phyloP scores from a whole-genome alignment of 2,329 filamentous ascomycete genomes.

The Trichoderma guizhouense region DNA sequence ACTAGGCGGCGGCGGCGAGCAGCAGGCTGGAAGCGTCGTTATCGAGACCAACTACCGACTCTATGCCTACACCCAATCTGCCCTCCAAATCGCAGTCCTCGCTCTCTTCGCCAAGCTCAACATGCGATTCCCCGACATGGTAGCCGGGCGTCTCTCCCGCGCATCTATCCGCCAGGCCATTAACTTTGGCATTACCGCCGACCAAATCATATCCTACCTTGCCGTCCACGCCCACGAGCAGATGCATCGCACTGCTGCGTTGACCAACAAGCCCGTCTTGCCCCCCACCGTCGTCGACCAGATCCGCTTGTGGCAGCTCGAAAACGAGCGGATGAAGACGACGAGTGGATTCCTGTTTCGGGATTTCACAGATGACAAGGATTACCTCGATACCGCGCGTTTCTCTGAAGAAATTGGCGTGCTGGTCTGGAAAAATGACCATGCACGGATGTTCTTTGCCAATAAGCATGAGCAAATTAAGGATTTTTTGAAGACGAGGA shows the following conservation, averaged over 20 bases:
- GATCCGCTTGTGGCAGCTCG: slow-evolving; percentile 95
- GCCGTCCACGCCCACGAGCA: slow-evolving; percentile 91
- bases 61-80: slow-evolving; percentile 93
- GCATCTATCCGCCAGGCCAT: slow-evolving; percentile 85
- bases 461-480: slow-evolving; percentile 85
- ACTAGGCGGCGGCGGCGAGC: slow-evolving; percentile 28
- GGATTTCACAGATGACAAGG: slow-evolving; percentile 71
- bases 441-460: slow-evolving; percentile 83
- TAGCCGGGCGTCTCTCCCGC: slow-evolving; percentile 86
- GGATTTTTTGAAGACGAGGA: slow-evolving; percentile 69
- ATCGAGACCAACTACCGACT: slow-evolving; percentile 97
- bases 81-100: slow-evolving; percentile 90
- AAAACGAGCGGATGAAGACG: slow-evolving; percentile 89
- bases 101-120: slow-evolving; percentile 83
- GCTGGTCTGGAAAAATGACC: slow-evolving; percentile 79
- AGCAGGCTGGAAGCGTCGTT: slow-evolving; percentile 77
- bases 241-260: slow-evolving; percentile 66
- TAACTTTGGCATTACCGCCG: slow-evolving; percentile 83
- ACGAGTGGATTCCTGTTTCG: slow-evolving; percentile 83
- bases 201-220: slow-evolving; percentile 93
- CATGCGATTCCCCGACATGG: slow-evolving; percentile 90
- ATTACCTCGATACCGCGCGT: slow-evolving; percentile 66
- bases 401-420: slow-evolving; percentile 93
- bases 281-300: slow-evolving; percentile 97
- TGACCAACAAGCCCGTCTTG: slow-evolving; percentile 65